These are phyloP conservation scores for Dictyostelium brefeldianum DNA, from an alignment of 78 protist genomes.

Conservation along the genomic window DNA sequence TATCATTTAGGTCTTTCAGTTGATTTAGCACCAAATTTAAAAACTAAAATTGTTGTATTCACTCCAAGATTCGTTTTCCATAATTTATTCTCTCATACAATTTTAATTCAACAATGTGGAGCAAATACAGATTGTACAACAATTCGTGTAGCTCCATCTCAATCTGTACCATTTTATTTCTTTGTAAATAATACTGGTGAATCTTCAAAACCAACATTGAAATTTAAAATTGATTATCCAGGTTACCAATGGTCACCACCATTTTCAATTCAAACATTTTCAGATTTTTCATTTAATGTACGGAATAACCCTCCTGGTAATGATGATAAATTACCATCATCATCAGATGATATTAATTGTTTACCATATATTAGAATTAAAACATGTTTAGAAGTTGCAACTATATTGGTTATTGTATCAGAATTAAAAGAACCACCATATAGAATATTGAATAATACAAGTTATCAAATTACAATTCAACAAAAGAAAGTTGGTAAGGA, in stretches of 20 bases:
- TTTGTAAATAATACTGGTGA: conserved; percentile 5
- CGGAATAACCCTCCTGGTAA: too few species aligned
- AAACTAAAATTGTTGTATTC: conserved; percentile 45
- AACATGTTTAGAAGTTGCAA: conserved; percentile 54
- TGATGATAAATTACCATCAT: not conserved
- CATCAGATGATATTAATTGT: not conserved
- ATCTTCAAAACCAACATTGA: not conserved
- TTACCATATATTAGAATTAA: conserved; percentile 32
- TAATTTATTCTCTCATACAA: conserved; percentile 8
- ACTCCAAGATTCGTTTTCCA: conserved; percentile 54
- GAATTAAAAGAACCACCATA: conserved; percentile 64
- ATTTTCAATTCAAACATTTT: conserved; percentile 17
- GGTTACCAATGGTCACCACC: conserved; percentile 35
- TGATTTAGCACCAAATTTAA: conserved; percentile 55
- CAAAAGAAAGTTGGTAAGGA: conserved; percentile 32
- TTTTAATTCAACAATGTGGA: conserved; percentile 37
- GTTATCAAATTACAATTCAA: conserved; percentile 26
- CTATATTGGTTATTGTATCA: conserved; percentile 5
- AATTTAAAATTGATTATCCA: conserved; percentile 34
- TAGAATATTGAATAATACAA: conserved; percentile 30
- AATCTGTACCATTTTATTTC: conserved; percentile 45
- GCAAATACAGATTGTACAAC: conserved; percentile 5
- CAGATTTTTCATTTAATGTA: conserved; percentile 36
- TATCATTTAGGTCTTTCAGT: conserved; percentile 40
- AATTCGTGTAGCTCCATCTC: not conserved